Evolutionary conservation across 2,329 filamentous ascomycete species (phyloP), one percentile per base, ranked within the genome.

Genomic region (Lecanoromycetidae sp.): DNA sequence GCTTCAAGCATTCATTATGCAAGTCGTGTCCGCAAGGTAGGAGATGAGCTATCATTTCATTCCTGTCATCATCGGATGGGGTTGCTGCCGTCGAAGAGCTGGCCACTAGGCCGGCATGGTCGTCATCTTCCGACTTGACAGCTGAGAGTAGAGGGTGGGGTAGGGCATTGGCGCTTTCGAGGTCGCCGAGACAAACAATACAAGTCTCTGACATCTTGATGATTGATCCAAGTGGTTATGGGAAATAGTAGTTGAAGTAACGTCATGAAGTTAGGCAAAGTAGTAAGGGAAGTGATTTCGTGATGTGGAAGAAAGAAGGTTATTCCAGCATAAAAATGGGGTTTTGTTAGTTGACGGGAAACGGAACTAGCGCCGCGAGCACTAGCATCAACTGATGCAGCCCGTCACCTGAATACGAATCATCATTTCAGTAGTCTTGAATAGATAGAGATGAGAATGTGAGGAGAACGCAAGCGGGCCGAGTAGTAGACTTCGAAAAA

Each of bases 1-100:
- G 86, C 57, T 84, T 83, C 56, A 98, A 75, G 65, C 91, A 98
- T 44, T 83, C 80, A 68, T 98, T 82, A 68, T 98, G 91, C 57
- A 98, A 73, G 57, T 88, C 77, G 71, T 98, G 93, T 49, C 86
- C 84, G 66, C 91, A 98, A 38, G 87, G 82, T 51, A 80, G 62
- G 23, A 82, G 60, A 58, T 79, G 76, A 50, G 77, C 78, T 57
- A 82, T 74, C 53, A 69, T 58, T 48, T 75, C 71, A 46, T 57
- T 54, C n/a, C 58, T 54, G 49, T 71, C 66, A 52, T 50, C 44
- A 41, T 75, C 69, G 48, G 61, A 49, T 17, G 25, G 37, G 36
- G 42, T 30, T 22, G 38, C 44, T 32, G 49, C 49, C 36, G 25
- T 48, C 38, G 41, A 37, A 17, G 25, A 35, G 41, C 49, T 56